Evolutionary conservation across 805 yeast species (phyloP), one percentile per base, ranked within the genome.

Genomic region (Lipomyces lipofer): DNA sequence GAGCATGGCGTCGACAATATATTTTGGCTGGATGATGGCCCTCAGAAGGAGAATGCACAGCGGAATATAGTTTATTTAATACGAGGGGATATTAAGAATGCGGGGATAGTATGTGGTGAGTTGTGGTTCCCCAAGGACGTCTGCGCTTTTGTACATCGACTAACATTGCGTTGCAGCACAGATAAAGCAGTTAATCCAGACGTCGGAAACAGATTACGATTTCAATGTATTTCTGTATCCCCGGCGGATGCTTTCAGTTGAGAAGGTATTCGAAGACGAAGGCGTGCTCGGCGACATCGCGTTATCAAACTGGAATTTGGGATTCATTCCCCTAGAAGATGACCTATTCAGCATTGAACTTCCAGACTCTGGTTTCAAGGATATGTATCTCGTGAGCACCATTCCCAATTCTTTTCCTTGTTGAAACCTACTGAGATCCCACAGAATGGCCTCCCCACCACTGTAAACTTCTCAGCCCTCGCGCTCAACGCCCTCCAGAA

Each of bases 401-500:
- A 15, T 8, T 19, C 25, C 9, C 25, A 21, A 36, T 29, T n/a
- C 24, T 12, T 4, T 25, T 9, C 15, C 32, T n/a, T n/a, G 9
- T 29, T 36, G 19, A 15, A 10, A 21, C 2, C 19, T 38, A 15
- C 40, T 17, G 10, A 8, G 15, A 45, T 67, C 75, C 12, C 65
- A 74, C 25, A 51, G 56, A 8, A 47, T 17, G 55, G 55, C 1
- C 38, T 58, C 12, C 62, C 62, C 2, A 55, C 62, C 5, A 58
- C 81, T 6, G 70, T 83, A 0, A 73, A 78, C 24, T 63, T 67
- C 42, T 63, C 85, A 2, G 79, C 87, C 0, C 69, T 75, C 28
- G 71, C 81, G 0, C 63, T 87, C 33, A 67, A 84, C 13, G 69
- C 73, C 22, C 55, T 84, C 10, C 75, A 78, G 47, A 53, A 66